Conservation (phyloP, 2,329 filamentous ascomycete species). For the Aspergillus cejpii region DNA sequence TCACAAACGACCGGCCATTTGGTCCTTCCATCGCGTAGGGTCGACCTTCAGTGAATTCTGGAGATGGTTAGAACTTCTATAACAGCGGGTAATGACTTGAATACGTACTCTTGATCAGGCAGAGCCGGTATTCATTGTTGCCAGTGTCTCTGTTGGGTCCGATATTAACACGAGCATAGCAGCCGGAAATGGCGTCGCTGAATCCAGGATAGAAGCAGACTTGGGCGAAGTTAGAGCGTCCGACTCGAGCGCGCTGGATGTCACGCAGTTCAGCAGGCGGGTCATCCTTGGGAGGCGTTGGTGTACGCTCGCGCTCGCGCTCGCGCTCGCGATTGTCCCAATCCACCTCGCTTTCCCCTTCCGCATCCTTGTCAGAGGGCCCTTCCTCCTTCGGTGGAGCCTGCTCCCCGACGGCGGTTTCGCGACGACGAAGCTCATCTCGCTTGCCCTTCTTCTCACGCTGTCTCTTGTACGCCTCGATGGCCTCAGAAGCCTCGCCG, state of each 20-base stretch:
- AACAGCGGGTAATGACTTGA: neutral
- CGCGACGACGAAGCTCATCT: conserved; percentile 43
- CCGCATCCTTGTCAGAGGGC: conserved; percentile 55
- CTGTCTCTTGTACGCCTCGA: conserved; percentile 62
- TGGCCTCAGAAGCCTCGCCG: conserved; percentile 62
- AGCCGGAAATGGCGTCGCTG: conserved; percentile 70
- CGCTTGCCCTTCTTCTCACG: conserved; percentile 53
- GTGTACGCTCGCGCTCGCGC: conserved; percentile 50
- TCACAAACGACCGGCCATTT: conserved; percentile 70
- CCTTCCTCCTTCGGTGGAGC: conserved; percentile 57
- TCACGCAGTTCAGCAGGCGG: conserved; percentile 69
- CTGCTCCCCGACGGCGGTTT: conserved; percentile 45
- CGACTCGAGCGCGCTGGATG: conserved; percentile 74
- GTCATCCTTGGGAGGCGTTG: conserved; percentile 53
- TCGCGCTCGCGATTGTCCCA: conserved; percentile 57
- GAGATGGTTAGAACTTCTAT: neutral
- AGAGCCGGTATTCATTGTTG: conserved; percentile 77
- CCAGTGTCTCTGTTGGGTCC: conserved; percentile 68
- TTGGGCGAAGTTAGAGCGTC: conserved; percentile 77
- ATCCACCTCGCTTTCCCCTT: conserved; percentile 72
- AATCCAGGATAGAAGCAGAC: conserved; percentile 93
- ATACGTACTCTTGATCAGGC: conserved; percentile 68
- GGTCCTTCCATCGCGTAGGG: conserved; percentile 74
- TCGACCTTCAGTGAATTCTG: conserved; percentile 69
- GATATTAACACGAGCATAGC: conserved; percentile 77